Evolutionary conservation across 169 alveolate species (phyloP).

Genomic region (Plasmodium adleri): DNA sequence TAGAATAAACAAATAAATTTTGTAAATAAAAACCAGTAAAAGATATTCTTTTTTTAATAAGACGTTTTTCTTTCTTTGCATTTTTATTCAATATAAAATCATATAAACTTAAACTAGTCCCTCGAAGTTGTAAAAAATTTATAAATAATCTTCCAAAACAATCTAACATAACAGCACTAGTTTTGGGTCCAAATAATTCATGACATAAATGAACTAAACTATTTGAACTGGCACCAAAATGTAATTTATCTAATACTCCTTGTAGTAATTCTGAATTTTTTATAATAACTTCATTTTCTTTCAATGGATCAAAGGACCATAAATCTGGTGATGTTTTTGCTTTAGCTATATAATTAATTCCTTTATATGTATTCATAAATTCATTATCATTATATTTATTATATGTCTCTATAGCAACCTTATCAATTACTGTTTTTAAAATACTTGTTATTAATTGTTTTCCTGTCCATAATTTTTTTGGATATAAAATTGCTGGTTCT

Average conservation of each 20-base stretch:
- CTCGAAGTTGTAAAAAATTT: slow-evolving; percentile 93
- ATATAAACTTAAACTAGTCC: slow-evolving; percentile 95
- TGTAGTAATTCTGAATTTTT: slow-evolving; percentile 93
- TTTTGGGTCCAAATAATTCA: slow-evolving; percentile 95
- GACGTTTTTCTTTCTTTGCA: slow-evolving; percentile 88
- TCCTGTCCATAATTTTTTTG: slow-evolving; percentile 97
- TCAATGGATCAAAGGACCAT: slow-evolving; percentile 91
- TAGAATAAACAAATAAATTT: slow-evolving; percentile 76
- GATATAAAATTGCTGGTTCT: slow-evolving; percentile 96
- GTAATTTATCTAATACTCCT: slow-evolving; percentile 98
- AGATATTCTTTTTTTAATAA: slow-evolving; percentile 81
- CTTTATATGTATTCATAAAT: slow-evolving; percentile 79
- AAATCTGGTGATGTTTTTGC: slow-evolving; percentile 91
- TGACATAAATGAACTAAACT: slow-evolving; percentile 96
- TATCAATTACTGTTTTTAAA: slow-evolving; percentile 86
- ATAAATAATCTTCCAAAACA: slow-evolving; percentile 94
- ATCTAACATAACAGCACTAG: slow-evolving; percentile 94
- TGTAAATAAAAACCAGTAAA: slow-evolving; percentile 83
- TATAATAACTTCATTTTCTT: slow-evolving; percentile 87
- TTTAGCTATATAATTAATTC: slow-evolving; percentile 83
- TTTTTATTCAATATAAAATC: slow-evolving; percentile 92
- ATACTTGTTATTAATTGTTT: slow-evolving; percentile 92
- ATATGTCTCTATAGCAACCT: slow-evolving; percentile 79
- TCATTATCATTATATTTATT: slow-evolving; percentile 77
- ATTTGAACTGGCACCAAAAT: slow-evolving; percentile 96